These are phyloP conservation scores for Acer campestre DNA, from an alignment of 345 rosid genomes.

Conservation along the genomic window DNA sequence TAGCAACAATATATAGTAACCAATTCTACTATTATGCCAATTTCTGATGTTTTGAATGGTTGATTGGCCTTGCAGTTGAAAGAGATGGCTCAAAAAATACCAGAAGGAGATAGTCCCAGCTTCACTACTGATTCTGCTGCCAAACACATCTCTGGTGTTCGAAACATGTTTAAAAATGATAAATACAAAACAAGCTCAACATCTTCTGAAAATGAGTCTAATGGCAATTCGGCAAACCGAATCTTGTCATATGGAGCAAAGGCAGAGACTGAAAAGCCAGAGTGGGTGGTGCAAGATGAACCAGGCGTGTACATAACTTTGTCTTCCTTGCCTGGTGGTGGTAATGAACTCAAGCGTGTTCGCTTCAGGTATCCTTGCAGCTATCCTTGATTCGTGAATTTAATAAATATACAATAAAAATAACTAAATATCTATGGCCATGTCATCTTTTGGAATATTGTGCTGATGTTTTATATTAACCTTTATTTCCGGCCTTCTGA, in stretches of 20 bases:
- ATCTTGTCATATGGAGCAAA: conserved; percentile 46
- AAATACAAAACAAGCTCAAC: conserved; percentile 36
- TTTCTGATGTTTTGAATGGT: conserved; percentile 15
- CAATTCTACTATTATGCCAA: not conserved
- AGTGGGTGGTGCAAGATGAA: conserved; percentile 69
- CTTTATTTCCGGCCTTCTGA: not conserved
- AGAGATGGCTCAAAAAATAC: conserved; percentile 53
- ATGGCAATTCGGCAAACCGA: conserved; percentile 33
- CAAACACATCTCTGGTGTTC: conserved; percentile 25
- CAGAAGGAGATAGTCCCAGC: conserved; percentile 40
- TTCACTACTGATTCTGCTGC: conserved; percentile 29
- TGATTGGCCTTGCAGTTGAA: conserved; percentile 57
- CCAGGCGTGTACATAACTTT: conserved; percentile 81
- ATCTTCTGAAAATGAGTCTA: conserved; percentile 41
- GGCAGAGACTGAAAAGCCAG: conserved; percentile 50
- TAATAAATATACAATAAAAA: not conserved
- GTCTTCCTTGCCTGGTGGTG: conserved; percentile 58
- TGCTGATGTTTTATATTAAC: not conserved
- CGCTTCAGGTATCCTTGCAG: conserved; percentile 67
- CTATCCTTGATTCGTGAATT: conserved; percentile 11
- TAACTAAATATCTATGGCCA: not conserved
- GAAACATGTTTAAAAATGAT: conserved; percentile 26
- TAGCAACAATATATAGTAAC: conserved; percentile 1
- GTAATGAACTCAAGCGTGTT: conserved; percentile 77
- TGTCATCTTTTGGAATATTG: not conserved